phyloP scores from a whole-genome alignment of 192 early-diverging fungal genomes.

The Coemansia sp. region DNA sequence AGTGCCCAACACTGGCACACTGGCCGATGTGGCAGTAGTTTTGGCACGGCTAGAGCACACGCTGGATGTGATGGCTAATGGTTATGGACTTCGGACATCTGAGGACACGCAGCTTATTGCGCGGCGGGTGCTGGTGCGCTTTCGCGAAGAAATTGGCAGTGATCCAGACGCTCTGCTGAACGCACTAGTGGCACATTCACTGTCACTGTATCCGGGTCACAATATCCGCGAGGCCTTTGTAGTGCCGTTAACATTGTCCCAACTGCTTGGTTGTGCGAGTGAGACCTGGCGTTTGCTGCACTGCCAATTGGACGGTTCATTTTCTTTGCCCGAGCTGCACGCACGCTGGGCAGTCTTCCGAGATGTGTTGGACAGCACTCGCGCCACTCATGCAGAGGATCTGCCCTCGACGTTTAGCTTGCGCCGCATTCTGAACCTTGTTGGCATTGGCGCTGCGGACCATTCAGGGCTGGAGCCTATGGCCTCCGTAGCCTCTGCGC shows the following conservation, averaged over 20 bases:
- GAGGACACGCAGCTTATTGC: slow-evolving; percentile 19
- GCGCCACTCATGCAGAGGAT: slow-evolving; percentile 5
- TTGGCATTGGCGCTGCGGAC: background rate
- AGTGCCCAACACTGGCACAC: background rate
- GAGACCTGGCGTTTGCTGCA: background rate
- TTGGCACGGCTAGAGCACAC: slow-evolving; percentile 18
- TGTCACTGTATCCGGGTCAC: slow-evolving; percentile 13
- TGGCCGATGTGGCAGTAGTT: slow-evolving; percentile 21
- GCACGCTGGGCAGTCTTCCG: slow-evolving; percentile 7
- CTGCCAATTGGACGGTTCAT: background rate
- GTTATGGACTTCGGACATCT: background rate
- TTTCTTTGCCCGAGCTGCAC: slow-evolving; percentile 17
- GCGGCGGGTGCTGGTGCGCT: slow-evolving; percentile 4
- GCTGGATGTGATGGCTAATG: slow-evolving; percentile 10
- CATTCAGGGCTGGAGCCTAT: slow-evolving; percentile 9
- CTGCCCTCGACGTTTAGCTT: slow-evolving; percentile 16
- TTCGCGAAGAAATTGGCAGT: background rate
- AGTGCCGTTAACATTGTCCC: slow-evolving; percentile 4
- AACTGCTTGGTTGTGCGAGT: slow-evolving; percentile 1
- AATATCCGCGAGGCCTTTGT: slow-evolving; percentile 8
- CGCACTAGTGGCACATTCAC: slow-evolving; percentile 18
- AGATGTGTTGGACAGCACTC: background rate
- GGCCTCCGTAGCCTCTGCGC: background rate
- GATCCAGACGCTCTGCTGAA: background rate
- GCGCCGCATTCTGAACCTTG: slow-evolving; percentile 3